Conservation (phyloP, 495 filamentous ascomycete species). For the Podospora pseudopauciseta region DNA sequence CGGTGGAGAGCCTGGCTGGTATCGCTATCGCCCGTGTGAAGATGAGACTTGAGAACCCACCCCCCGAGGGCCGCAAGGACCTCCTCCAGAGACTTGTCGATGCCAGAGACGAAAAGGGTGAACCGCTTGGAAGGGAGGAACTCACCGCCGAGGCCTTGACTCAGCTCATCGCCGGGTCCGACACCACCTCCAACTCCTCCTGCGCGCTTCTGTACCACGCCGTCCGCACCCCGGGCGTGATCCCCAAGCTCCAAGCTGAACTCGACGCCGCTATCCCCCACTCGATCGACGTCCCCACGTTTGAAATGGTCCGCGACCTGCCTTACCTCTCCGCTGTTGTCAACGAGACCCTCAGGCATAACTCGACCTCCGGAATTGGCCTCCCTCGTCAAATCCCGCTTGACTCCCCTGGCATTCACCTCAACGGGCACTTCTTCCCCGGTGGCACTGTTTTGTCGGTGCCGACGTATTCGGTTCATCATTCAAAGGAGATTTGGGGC, state of each 20-base stretch:
- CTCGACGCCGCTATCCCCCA: constrained; percentile 66
- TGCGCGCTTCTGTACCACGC: constrained; percentile 82
- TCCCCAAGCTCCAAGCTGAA: constrained; percentile 65
- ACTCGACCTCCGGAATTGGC: constrained; percentile 83
- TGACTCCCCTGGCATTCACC: constrained; percentile 45
- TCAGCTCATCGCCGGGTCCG: constrained; percentile 85
- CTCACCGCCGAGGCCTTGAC: constrained; percentile 86
- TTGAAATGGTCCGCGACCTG: constrained; percentile 69
- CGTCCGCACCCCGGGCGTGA: constrained; percentile 64
- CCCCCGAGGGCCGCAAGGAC: constrained; percentile 62
- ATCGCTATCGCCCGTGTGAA: constrained; percentile 80
- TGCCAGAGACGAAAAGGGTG: constrained; percentile 74
- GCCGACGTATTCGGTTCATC: constrained; percentile 85
- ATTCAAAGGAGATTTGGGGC: constrained; percentile 79
- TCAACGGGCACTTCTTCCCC: constrained; percentile 61
- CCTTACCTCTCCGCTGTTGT: constrained; percentile 77
- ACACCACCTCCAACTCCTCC: constrained; percentile 86
- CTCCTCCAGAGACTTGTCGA: constrained; percentile 83
- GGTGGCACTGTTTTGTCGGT: constrained; percentile 76
- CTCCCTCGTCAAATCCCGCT: constrained; percentile 76
- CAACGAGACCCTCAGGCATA: constrained; percentile 85
- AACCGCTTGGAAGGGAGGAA: constrained; percentile 69
- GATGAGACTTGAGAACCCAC: constrained; percentile 63
- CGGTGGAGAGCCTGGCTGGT: constrained; percentile 64
- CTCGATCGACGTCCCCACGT: constrained; percentile 61